Evolutionary conservation across 805 yeast genomes (phyloP).

Genomic region (Yamadazyma scolyti): DNA sequence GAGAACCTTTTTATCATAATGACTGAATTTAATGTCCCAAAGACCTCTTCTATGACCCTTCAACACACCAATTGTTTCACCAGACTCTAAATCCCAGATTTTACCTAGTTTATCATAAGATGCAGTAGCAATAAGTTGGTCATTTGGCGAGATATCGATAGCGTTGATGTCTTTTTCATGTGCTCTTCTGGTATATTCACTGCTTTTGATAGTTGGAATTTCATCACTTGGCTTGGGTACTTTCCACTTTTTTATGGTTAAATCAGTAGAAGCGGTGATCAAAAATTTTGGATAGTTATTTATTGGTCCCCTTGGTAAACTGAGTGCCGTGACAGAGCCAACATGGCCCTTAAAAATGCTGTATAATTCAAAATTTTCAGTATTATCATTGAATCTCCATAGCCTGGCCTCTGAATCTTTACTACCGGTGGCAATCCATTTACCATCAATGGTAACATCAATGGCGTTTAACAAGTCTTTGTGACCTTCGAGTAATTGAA

Average conservation of each 20-base stretch:
- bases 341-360: constrained; percentile 83
- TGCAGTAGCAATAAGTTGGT: constrained; percentile 85
- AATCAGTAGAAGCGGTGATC: constrained; percentile 80
- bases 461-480: constrained; percentile 77
- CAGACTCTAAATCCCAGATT: constrained; percentile 81
- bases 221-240: constrained; percentile 45
- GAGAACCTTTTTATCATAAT: constrained; percentile 68
- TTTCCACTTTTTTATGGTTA: constrained; percentile 83
- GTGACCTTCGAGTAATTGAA: constrained; percentile 73
- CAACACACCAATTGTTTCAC: constrained; percentile 81
- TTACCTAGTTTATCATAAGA: constrained; percentile 91
- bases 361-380: constrained; percentile 38
- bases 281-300: constrained; percentile 55
- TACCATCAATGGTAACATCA: constrained; percentile 75
- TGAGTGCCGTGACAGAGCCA: constrained; percentile 79
- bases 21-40: constrained; percentile 86
- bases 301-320: constrained; percentile 55
- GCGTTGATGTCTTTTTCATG: constrained; percentile 96
- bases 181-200: constrained; percentile 90
- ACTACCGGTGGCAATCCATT: constrained; percentile 88
- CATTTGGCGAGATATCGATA: constrained; percentile 86
- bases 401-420: constrained; percentile 83
- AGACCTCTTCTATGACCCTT: constrained; percentile 92
- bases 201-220: constrained; percentile 43
- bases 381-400: constrained; percentile 63